Conservation (phyloP, 192 early-diverging fungal genomes). For the Dissophora ornata region DNA sequence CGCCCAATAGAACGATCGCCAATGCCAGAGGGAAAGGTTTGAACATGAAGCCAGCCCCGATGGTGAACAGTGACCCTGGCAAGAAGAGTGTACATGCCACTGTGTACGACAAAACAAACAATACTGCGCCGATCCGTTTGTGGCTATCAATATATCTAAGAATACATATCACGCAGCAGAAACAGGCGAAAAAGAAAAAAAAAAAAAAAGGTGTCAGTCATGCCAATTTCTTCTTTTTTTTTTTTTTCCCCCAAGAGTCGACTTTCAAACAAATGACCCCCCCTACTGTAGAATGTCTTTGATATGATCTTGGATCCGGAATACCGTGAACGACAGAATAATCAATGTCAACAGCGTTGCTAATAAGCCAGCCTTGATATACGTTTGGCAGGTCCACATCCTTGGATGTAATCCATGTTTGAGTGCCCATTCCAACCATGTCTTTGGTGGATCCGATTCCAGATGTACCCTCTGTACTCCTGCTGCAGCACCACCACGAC, state of each 20-base stretch:
- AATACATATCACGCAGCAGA: background rate
- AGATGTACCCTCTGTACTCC: constrained; percentile 1
- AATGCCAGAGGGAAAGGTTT: constrained; percentile 53
- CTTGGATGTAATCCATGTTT: constrained; percentile 33
- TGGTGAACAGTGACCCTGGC: constrained; percentile 54
- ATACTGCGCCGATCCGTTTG: constrained; percentile 27
- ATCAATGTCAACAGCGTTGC: constrained; percentile 28
- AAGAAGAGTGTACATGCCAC: constrained; percentile 45
- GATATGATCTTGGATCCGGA: constrained; percentile 57
- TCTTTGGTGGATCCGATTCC: constrained; percentile 9
- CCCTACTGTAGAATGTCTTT: constrained; percentile 53
- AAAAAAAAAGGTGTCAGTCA: background rate
- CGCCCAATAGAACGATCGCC: constrained; percentile 44
- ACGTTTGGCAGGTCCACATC: constrained; percentile 42
- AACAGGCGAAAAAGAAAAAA: background rate
- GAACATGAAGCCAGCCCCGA: constrained; percentile 58
- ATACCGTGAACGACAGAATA: constrained; percentile 48
- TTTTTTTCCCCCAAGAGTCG: too few relatives aligned
- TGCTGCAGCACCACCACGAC: background rate
- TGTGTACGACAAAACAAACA: constrained; percentile 36
- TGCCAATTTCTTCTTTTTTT: too few relatives aligned
- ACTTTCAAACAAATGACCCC: too few relatives aligned
- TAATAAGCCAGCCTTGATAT: constrained; percentile 27
- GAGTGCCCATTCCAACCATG: constrained; percentile 32
- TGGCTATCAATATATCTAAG: constrained; percentile 31